phyloP scores from a whole-genome alignment of 768 basidiomycete species.

The Candolleomyces eurysporus region DNA sequence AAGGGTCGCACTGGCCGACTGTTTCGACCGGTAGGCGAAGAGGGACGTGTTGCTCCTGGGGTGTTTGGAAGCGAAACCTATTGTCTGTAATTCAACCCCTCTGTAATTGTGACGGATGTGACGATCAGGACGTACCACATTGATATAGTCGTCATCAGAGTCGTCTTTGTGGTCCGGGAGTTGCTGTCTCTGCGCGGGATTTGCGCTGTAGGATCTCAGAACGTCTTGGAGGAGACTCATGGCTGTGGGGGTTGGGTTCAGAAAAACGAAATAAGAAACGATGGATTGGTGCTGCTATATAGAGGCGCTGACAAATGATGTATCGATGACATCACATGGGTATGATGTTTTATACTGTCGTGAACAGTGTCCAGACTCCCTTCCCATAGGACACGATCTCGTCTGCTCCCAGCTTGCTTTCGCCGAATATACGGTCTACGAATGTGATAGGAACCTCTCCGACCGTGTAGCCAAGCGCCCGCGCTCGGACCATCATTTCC shows the following conservation, averaged over 20 bases:
- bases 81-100: background rate
- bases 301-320: constrained; percentile 27
- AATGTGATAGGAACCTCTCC: constrained; percentile 95
- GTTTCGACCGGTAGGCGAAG: constrained; percentile 45
- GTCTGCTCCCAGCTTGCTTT: constrained; percentile 87
- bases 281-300: background rate
- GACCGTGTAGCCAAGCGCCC: constrained; percentile 77
- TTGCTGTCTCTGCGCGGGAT: constrained; percentile 24
- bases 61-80: constrained; percentile 70
- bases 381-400: constrained; percentile 86
- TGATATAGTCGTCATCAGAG: constrained; percentile 69
- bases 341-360: constrained; percentile 49
- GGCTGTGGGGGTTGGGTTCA: constrained; percentile 10
- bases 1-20: constrained; percentile 48
- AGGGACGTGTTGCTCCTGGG: constrained; percentile 61
- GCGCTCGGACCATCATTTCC: constrained; percentile 96
- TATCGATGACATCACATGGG: constrained; percentile 17
- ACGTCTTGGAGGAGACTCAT: constrained; percentile 74
- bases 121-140: constrained; percentile 51
- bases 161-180: constrained; percentile 44
- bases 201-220: constrained; percentile 51
- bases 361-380: constrained; percentile 82
- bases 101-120: no score
- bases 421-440: constrained; percentile 90
- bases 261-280: background rate